Base-by-base conservation (phyloP, 2,329 filamentous ascomycete genomes). In the Xylaria multiplex region DNA sequence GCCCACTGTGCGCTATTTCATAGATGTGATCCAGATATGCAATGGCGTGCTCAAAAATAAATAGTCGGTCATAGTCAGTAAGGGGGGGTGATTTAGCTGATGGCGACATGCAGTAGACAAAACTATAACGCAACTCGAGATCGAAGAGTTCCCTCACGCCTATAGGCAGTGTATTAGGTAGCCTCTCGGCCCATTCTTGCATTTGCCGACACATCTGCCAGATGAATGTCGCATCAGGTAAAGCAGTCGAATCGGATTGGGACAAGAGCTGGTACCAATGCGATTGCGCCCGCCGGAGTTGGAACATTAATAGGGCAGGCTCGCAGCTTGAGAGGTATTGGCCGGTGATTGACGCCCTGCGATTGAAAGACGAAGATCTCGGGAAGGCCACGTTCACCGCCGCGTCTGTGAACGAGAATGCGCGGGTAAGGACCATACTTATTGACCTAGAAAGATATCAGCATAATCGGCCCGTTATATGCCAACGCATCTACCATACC, bases 331-430 rank as follows among this genome's bases (percentile, higher is more conserved):
- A 70, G 76, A 85, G 65, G 76, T 83, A 80, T 59, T 83, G 76
- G 2, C 79, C 79, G 0, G 79, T 75, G n/a, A 78, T 75, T 1
- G 83, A 80, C 53, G 77, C 77, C 73, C 80, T 79, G 71, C 80
- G 78, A 69, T 81, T 78, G 71, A 80, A 73, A 40, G 80, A 77
- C n/a, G 80, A 76, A 7, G 80, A 77, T 60, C 86, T 85, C 1
- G 93, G 93, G 68, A 93, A 87, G n/a, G 86, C 87, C 35, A 98
- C 94, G 70, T 92, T 90, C 30, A 92, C 87, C 6, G 94, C 91
- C 62, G 95, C 93, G 75, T 98, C 95, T 0, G 93, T 95, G 75
- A 98, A 97, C 0, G 95, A 97, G 77, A 97, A 97, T 0, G 93
- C 90, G 40, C 93, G 86, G 11, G 92, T 92, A 71, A 96, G 89